phyloP scores from a whole-genome alignment of 164 flowering plant genomes.

The Annona squamosa region DNA sequence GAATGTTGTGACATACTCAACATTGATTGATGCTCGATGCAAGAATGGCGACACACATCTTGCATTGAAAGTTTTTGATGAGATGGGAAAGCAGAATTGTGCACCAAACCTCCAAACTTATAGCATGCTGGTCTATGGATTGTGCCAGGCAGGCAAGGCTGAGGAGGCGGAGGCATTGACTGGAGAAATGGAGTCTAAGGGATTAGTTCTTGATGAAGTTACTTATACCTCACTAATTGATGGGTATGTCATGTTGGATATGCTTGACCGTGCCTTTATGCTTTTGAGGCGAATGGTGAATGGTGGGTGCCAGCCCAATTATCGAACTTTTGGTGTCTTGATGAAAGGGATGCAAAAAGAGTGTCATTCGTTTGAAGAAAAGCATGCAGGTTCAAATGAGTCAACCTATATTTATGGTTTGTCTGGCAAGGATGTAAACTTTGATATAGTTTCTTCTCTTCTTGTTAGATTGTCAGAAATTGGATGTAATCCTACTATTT shows the following conservation, averaged over 20 bases:
- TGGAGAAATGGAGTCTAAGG: conserved; percentile 48
- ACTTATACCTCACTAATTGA: conserved; percentile 61
- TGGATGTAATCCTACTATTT: conserved; percentile 47
- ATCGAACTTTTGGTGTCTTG: conserved; percentile 52
- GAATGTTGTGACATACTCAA: conserved; percentile 64
- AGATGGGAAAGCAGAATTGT: conserved; percentile 49
- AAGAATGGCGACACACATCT: conserved; percentile 41
- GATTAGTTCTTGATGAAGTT: conserved; percentile 52
- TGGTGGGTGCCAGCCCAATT: conserved; percentile 56
- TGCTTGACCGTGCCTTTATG: conserved; percentile 50
- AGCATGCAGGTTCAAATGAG: conserved; percentile 30
- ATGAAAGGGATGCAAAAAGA: conserved; percentile 64
- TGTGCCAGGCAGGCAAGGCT: conserved; percentile 64
- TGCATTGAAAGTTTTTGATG: conserved; percentile 51
- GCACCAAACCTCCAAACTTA: conserved; percentile 56
- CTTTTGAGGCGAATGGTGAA: conserved; percentile 44
- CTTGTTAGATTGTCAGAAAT: conserved; percentile 41
- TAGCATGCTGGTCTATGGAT: conserved; percentile 53
- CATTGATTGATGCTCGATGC: conserved; percentile 63
- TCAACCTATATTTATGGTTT: conserved; percentile 13
- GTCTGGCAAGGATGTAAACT: conserved; percentile 17
- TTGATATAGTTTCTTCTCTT: conserved; percentile 31
- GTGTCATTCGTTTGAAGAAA: conserved; percentile 22
- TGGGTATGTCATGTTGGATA: conserved; percentile 54
- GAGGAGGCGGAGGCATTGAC: conserved; percentile 52